Evolutionary conservation across 75 land plant species (phyloP), one percentile per base, ranked within the genome.

Genomic region (Picea sitchensis): DNA sequence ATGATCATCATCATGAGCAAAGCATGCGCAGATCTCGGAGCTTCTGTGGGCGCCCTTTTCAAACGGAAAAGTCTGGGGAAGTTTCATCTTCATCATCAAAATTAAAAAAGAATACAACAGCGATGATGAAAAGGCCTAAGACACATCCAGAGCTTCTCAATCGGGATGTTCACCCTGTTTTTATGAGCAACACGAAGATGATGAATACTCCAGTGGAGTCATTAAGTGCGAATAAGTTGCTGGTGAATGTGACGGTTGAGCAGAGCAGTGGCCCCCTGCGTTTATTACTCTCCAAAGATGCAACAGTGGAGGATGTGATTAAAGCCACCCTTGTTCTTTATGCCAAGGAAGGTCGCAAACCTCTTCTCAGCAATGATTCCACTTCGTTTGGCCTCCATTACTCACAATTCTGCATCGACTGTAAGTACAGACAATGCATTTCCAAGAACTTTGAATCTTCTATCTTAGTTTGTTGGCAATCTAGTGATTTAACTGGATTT

Each of bases 351-450:
- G 76, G 76, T 4, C 54, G 76, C 6, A 41, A 17, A 0, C 57
- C 76, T 0, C 26, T 51, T 20, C 58, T 74, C 2, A 51, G 26
- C 57, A 74, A 3, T 14, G 57, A 74, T 54, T 26, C 76, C 14
- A 31, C 21, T 74, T 20, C 76, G 7, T 74, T 47, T 47, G 56
- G 31, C 3, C 15, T 74, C 15, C 76, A 74, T 54, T 74, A 47
- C 26, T 74, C 76, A 11, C 76, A 74, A 47, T 74, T 74, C 76
- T 20, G 13, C 76, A 44, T 74, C 12, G 76, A 74, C 30, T 47
- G 76, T 74, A 74, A 74, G 56, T 47, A 14, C 41, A 2, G 4
- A 4, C 44, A 41, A 41, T 36, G 38, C 38, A 36, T 36, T 36
- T 36, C 2, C 38, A 36, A 2, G 3, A 41, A 41, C 44, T 41